A percentile compares a stretch with the other conserved stretches of the same genome.
phyloP scores from a whole-genome alignment of 139 green algal genomes.

The Chlamydomonas sp. region DNA sequence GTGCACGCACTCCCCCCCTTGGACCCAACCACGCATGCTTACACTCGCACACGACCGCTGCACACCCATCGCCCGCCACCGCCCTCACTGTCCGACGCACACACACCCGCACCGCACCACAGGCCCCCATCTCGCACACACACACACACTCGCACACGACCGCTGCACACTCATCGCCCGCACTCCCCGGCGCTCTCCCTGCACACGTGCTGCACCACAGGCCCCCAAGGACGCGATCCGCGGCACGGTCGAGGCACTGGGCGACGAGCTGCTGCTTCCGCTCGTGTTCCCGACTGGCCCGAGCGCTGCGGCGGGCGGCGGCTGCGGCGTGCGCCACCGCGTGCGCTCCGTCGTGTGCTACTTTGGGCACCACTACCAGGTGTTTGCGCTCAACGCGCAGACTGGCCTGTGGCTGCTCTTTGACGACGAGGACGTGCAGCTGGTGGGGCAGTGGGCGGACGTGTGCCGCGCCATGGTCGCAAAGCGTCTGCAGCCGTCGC shows the following conservation, averaged over 20 bases:
- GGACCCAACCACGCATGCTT: too few species aligned
- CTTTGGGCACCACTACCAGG: conserved; percentile 63
- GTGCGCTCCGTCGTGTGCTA: conserved; percentile 54
- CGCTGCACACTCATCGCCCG: too few species aligned
- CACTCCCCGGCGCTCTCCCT: too few species aligned
- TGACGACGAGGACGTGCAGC: conserved; percentile 57
- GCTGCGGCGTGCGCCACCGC: neutral
- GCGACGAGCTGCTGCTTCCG: conserved; percentile 35
- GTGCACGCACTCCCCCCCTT: neutral
- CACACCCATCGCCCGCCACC: too few species aligned
- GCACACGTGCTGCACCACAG: too few species aligned
- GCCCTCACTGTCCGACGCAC: too few species aligned
- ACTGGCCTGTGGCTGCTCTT: conserved; percentile 68
- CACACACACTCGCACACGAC: too few species aligned
- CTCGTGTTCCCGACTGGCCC: conserved; percentile 29
- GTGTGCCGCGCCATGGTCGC: conserved; percentile 37
- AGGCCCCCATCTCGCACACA: too few species aligned
- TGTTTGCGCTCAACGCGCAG: conserved; percentile 56
- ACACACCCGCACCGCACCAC: too few species aligned
- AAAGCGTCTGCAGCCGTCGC: conserved; percentile 56
- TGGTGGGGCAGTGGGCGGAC: conserved; percentile 54
- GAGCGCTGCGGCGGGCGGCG: neutral
- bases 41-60: too few species aligned
- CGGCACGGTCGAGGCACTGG: conserved; percentile 43
- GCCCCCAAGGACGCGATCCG: conserved; percentile 42